Base-by-base conservation (phyloP, 1,284 basidiomycete genomes). In the Leccinum solheimii region DNA sequence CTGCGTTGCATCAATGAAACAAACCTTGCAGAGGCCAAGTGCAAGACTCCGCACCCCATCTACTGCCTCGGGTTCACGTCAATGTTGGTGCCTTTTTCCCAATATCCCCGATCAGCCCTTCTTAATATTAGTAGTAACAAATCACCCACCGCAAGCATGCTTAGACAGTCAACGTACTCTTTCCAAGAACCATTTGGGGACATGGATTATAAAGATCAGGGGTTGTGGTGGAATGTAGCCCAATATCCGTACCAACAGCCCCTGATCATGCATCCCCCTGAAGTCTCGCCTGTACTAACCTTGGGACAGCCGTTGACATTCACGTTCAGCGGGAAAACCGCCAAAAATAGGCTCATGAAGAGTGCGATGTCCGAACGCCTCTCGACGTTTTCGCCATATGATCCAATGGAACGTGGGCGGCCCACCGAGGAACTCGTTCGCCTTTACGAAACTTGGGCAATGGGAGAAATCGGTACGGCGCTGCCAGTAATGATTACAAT, bases 281-380 rank as follows among this genome's bases (percentile, higher is more conserved):
- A 63, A 45, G 54, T 59, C 26, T 23, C 66, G 11, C 54, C 67
- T 58, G 64, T 68, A 23, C 55, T 63, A 21, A 72, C 63, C 9
- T 62, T 71, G 59, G 66, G 66, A 3, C 70, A 76, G 49, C 56
- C 67, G 3, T 53, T 74, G 16, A 68, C 61, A 2, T 75, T 74
- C 53, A 65, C 74, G 5, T 74, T 74, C 55, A 76, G 72, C 55
- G 65, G 70, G 14, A 75, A 69, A 62, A 66, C 45, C 0, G 64
- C 73, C 2, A 76, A 65, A 62, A 74, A 74, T 61, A 76, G 60
- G 57, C n/a, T 74, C 55, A 65, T 74, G 74, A 74, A 74, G 62
- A 76, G 75, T 57, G 72, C 72, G 1, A 74, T 74, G 72, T 74
- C 72, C 6, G 72, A 74, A 53, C 72, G 72, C 9, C 70, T 74